Base-by-base conservation (phyloP, 2,329 filamentous ascomycete genomes). In the Fusarium globosum region DNA sequence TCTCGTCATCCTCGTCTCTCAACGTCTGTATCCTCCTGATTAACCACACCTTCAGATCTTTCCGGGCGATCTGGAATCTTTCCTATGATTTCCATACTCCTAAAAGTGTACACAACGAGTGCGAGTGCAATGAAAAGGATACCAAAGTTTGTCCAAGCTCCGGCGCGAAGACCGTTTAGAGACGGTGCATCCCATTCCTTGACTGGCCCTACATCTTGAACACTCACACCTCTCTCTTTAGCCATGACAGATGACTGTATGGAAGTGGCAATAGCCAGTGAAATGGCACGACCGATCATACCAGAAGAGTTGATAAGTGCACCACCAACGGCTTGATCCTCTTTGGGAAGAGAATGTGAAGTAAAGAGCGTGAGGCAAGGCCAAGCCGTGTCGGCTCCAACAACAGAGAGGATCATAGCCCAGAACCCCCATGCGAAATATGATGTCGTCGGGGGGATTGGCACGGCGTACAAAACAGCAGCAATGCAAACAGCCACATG, bases 381-480 rank as follows among this genome's bases (percentile, higher is more conserved):
- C 85, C 89, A 93, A 0, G 91, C 85, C 0, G 89, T 91, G 77
- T 94, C 91, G 7, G 90, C 89, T 38, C 92, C 91, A 41, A 92
- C 83, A 14, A 92, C 90, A 12, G 87, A 86, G 7, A 94, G 82
- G 1, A 90, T 80, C 89, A 93, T 93, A 14, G 91, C 90, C 5
- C 88, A 88, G 26, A 94, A 84, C 1, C 88, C 90, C 72, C 88
- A 92, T 6, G 92, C 91, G 78, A 91, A 93, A 81, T 93, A 94
- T 0, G 85, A 88, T 0, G 89, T 91, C 5, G 83, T 79, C 0
- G 87, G 84, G 0, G 89, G 85, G 46, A 93, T 91, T 0, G 91
- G 90, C 0, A 90, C 83, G 0, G 91, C 89, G 76, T 92, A 91
- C 33, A 94, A 85, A 15, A 93, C 79, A 36, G 85, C 88, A 2